A percentile compares a stretch with the other conserved stretches of the same genome.
Evolutionary conservation across 1,284 basidiomycete genomes (phyloP).

Genomic region (Tetrapyrgos nigripes): DNA sequence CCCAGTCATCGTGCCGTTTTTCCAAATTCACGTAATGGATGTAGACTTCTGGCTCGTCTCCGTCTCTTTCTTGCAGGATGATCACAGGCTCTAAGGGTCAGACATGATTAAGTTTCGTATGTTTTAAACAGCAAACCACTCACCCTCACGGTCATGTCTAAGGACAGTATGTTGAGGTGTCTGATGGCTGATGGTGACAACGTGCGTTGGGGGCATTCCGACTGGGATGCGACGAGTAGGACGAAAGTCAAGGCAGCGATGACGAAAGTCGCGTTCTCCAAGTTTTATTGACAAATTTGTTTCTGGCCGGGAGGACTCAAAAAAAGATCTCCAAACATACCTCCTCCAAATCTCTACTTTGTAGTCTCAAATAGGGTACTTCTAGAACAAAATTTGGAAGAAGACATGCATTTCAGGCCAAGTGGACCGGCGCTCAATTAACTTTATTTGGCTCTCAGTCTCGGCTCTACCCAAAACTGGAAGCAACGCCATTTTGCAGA

Average conservation of each 20-base stretch:
- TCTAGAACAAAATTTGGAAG: too few relatives aligned
- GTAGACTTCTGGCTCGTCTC: constrained; percentile 66
- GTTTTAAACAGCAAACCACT: background rate
- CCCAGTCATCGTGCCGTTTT: constrained; percentile 82
- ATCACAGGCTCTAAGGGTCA: constrained; percentile 42
- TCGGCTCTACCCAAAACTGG: too few relatives aligned
- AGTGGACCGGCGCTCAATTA: too few relatives aligned
- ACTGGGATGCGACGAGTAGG: background rate
- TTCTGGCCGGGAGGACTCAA: too few relatives aligned
- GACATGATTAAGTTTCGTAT: background rate
- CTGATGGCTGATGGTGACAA: constrained; percentile 32
- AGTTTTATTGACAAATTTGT: background rate
- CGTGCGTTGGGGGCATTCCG: constrained; percentile 43
- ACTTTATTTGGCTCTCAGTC: too few relatives aligned
- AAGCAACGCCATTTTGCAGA: too few relatives aligned
- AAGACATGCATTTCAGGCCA: too few relatives aligned
- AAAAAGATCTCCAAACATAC: too few relatives aligned
- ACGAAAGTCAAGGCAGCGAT: background rate
- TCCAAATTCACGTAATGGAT: constrained; percentile 75
- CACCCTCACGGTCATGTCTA: constrained; percentile 11
- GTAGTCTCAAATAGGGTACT: too few relatives aligned
- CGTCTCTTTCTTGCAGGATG: constrained; percentile 66
- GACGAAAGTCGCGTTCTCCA: background rate
- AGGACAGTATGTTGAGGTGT: background rate
- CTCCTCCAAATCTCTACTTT: background rate